Conservation (phyloP, 208 protist genomes). For the Leishmania lainsoni region DNA sequence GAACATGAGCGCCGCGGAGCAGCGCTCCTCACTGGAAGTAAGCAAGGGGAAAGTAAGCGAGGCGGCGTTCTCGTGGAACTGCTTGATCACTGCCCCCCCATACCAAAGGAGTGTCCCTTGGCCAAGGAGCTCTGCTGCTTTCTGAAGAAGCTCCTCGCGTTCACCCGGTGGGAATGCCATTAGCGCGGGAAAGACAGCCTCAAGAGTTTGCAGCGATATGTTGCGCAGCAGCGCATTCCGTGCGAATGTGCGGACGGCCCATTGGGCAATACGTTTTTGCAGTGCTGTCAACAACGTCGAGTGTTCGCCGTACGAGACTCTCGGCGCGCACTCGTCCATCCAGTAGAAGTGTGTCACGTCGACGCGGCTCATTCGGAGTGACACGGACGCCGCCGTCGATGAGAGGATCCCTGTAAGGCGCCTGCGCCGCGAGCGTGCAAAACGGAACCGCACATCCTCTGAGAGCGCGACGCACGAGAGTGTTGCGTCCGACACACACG, state of each 20-base stretch:
- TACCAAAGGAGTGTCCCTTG: conserved; percentile 24
- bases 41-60: conserved; percentile 7
- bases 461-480: conserved; percentile 19
- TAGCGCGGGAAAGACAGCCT: conserved; percentile 23
- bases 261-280: conserved; percentile 14
- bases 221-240: conserved; percentile 13
- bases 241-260: conserved; percentile 6
- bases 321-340: conserved; percentile 25
- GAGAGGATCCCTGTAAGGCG: conserved; percentile 17
- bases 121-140: conserved; percentile 20
- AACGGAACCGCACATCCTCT: conserved; percentile 15
- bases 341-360: conserved; percentile 21
- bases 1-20: conserved; percentile 14
- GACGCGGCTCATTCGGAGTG: neutral
- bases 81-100: conserved; percentile 19
- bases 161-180: conserved; percentile 13
- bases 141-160: conserved; percentile 22
- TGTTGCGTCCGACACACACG: neutral
- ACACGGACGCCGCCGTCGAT: neutral
- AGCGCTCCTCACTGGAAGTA: conserved; percentile 14
- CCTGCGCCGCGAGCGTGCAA: conserved; percentile 20
- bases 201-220: conserved; percentile 18
- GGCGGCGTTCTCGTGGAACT: conserved; percentile 7
- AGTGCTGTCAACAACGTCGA: neutral
- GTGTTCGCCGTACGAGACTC: neutral